These are phyloP conservation scores for Ocimum tenuiflorum DNA, from an alignment of 257 asterid species.

Conservation along the genomic window DNA sequence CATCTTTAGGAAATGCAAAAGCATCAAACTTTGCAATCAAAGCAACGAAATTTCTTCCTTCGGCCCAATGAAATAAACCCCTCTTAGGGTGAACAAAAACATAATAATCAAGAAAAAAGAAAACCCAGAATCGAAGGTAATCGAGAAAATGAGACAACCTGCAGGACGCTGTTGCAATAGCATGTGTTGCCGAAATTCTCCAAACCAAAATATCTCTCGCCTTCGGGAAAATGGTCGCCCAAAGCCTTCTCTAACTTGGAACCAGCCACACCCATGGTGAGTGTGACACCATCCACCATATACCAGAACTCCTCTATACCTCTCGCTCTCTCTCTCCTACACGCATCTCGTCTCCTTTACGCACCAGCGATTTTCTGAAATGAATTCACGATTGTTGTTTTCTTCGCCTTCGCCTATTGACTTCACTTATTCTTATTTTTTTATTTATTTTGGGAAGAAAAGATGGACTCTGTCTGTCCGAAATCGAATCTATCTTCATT, in stretches of 20 bases:
- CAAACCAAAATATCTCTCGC: slow-evolving; percentile 61
- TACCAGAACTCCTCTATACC: slow-evolving; percentile 64
- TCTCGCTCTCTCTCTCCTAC: slow-evolving; percentile 12
- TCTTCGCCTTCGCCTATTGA: too few species aligned
- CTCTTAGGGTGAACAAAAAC: neutral
- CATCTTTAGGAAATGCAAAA: neutral
- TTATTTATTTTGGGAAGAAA: too few species aligned
- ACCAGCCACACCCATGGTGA: slow-evolving; percentile 59
- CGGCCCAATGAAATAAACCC: neutral
- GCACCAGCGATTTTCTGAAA: too few species aligned
- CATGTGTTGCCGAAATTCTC: too few species aligned
- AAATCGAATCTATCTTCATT: too few species aligned
- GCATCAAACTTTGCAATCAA: neutral
- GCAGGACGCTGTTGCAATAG: slow-evolving; percentile 68
- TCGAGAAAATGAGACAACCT: slow-evolving; percentile 24
- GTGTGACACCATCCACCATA: slow-evolving; percentile 45
- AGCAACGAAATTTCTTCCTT: neutral
- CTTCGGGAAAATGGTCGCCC: slow-evolving; percentile 73
- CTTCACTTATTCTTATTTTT: too few species aligned
- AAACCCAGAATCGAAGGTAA: neutral
- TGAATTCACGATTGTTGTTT: too few species aligned
- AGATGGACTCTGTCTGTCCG: too few species aligned
- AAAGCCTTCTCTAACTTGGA: slow-evolving; percentile 66
- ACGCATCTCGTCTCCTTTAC: neutral
- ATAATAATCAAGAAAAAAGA: neutral